phyloP scores from a whole-genome alignment of 169 alveolate species.

The Plasmodium berghei region DNA sequence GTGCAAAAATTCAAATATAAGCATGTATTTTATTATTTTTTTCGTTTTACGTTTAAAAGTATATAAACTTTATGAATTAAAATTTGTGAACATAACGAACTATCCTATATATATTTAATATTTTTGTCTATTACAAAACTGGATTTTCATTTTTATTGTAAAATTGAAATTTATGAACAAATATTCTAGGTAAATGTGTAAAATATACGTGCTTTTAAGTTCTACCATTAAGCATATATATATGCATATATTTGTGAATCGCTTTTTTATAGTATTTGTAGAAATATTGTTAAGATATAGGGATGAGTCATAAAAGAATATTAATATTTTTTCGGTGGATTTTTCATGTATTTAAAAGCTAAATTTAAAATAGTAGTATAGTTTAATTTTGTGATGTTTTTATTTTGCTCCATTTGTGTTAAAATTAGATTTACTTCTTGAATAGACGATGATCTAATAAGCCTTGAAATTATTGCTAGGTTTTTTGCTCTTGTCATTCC shows the following conservation, averaged over 20 bases:
- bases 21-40: too few species aligned
- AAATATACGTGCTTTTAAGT: too few species aligned
- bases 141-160: too few species aligned
- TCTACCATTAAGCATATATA: background rate
- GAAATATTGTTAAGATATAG: background rate
- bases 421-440: conserved; percentile 59
- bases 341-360: conserved; percentile 53
- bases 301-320: background rate
- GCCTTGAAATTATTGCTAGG: conserved; percentile 65
- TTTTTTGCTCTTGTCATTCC: conserved; percentile 73
- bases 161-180: too few species aligned
- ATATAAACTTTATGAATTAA: too few species aligned
- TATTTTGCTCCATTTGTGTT: conserved; percentile 57
- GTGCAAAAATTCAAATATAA: too few species aligned
- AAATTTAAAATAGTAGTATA: conserved; percentile 40
- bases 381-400: conserved; percentile 24
- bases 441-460: conserved; percentile 58
- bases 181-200: too few species aligned
- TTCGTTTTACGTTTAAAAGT: too few species aligned
- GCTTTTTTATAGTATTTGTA: background rate
- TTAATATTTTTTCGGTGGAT: conserved; percentile 14
- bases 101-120: too few species aligned
- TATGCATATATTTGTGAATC: background rate
- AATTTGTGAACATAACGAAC: too few species aligned
- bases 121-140: too few species aligned